Percentiles rank a stretch among this genome's conserved stretches.
phyloP scores from a whole-genome alignment of 2,329 filamentous ascomycete genomes.

The Colletotrichum falcatum region DNA sequence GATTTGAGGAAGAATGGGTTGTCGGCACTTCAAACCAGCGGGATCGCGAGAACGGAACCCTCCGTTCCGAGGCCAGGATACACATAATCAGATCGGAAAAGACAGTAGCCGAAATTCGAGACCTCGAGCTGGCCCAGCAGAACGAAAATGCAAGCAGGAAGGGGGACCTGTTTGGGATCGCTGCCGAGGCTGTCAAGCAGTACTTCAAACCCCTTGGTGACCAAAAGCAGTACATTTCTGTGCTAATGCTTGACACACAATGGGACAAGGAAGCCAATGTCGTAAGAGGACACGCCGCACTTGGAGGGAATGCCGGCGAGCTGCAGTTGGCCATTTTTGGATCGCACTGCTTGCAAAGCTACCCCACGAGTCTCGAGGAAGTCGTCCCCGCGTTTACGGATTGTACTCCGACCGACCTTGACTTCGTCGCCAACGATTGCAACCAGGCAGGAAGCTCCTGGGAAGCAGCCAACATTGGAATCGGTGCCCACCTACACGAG shows the following conservation, averaged over 20 bases:
- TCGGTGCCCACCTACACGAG: slow-evolving; percentile 93
- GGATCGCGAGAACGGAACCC: slow-evolving; percentile 76
- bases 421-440: slow-evolving; percentile 84
- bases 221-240: slow-evolving; percentile 90
- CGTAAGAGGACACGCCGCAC: slow-evolving; percentile 83
- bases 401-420: slow-evolving; percentile 88
- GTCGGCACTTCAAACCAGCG: slow-evolving; percentile 81
- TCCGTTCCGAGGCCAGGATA: slow-evolving; percentile 91
- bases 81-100: slow-evolving; percentile 87
- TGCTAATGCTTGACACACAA: slow-evolving; percentile 86
- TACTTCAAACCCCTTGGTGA: slow-evolving; percentile 81
- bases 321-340: slow-evolving; percentile 90
- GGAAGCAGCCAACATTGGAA: slow-evolving; percentile 95
- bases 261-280: slow-evolving; percentile 81
- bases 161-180: slow-evolving; percentile 81
- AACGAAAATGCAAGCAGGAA: slow-evolving; percentile 76
- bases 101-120: slow-evolving; percentile 85
- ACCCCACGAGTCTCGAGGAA: slow-evolving; percentile 89
- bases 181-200: slow-evolving; percentile 79
- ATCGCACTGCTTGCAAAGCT: slow-evolving; percentile 91
- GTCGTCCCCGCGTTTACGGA: slow-evolving; percentile 90
- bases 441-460: slow-evolving; percentile 90
- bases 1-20: slow-evolving; percentile 96
- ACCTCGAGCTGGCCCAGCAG: slow-evolving; percentile 83
- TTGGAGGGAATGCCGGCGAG: slow-evolving; percentile 80